Percentiles rank a stretch among this genome's conserved stretches.
Evolutionary conservation across 257 asterid species (phyloP).

Genomic region (Paulownia fortunei): DNA sequence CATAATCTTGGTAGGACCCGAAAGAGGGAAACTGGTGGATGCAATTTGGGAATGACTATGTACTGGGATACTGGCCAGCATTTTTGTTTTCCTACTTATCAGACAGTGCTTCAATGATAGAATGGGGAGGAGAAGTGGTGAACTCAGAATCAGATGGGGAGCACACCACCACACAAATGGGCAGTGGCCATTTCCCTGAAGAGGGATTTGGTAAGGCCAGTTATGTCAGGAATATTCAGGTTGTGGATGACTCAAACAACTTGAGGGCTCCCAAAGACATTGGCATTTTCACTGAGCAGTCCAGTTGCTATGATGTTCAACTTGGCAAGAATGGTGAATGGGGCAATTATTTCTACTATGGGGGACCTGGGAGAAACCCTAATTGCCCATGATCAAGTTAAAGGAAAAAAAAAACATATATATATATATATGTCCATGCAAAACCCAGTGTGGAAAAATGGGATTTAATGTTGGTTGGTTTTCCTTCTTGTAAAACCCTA

Average conservation of each 20-base stretch:
- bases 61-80: conserved; percentile 84
- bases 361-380: conserved; percentile 87
- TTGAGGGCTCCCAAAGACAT: conserved; percentile 66
- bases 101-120: conserved; percentile 74
- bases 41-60: conserved; percentile 68
- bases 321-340: conserved; percentile 64
- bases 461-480: conserved; percentile 42
- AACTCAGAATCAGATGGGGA: conserved; percentile 69
- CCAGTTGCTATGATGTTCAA: conserved; percentile 65
- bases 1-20: conserved; percentile 55
- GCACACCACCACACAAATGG: conserved; percentile 93
- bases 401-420: neutral
- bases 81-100: conserved; percentile 60
- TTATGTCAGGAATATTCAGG: conserved; percentile 72
- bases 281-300: conserved; percentile 61
- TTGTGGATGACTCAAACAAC: conserved; percentile 74
- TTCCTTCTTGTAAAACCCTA: conserved; percentile 54
- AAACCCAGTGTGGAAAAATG: conserved; percentile 28
- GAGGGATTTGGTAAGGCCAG: conserved; percentile 86
- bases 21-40: conserved; percentile 90
- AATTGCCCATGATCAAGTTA: conserved; percentile 51
- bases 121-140: conserved; percentile 97
- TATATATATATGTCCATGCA: conserved; percentile 15
- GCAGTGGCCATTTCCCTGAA: conserved; percentile 83
- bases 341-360: conserved; percentile 81